Base-by-base conservation (phyloP, 1,139 yeast species). In the Yamadazyma atmosphaerica region DNA sequence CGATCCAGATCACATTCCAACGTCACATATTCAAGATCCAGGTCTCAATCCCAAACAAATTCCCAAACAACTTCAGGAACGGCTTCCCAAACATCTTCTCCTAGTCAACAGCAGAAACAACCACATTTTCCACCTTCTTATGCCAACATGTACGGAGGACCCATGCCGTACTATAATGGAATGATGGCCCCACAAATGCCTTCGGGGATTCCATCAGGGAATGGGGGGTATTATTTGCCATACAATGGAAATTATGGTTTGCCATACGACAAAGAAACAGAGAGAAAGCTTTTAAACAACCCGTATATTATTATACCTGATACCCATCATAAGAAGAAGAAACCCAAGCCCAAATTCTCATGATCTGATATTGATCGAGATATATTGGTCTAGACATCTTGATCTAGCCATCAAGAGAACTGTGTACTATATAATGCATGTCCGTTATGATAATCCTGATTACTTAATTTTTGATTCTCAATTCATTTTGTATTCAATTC, bases 281-380 rank as follows among this genome's bases (percentile, higher is more conserved):
- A 60, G 39, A 41, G 67, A 36, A 51, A 56, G 36, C 42, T 61
- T 21, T 49, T 61, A 39, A 62, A 61, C 45, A 62, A 62, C 33
- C 67, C 67, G 2, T 61, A 61, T 44, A 61, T 61, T 21, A 60
- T 62, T 18, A 43, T 60, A 22, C 66, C 66, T 1, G 60, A 54
- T 14, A 44, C 46, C 24, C 37, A 35, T 15, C 34, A 21, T 21
- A 24, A 11, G 13, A 28, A 16, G 19, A 28, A 28, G 21, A 28
- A 28, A 16, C 15, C 19, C 4, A 15, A 6, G 12, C 8, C 12
- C n/a, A 28, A 28, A 16, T 19, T 5, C 19, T 9, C 7, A 9
- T 9, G 9, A 19, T 19, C 22, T 19, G 22, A n/a, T n/a, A n/a
- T n/a, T n/a, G n/a, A n/a, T n/a, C n/a, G n/a, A n/a, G n/a, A n/a